Conservation (phyloP, 1,139 yeast species). For the Scheffersomyces titani region DNA sequence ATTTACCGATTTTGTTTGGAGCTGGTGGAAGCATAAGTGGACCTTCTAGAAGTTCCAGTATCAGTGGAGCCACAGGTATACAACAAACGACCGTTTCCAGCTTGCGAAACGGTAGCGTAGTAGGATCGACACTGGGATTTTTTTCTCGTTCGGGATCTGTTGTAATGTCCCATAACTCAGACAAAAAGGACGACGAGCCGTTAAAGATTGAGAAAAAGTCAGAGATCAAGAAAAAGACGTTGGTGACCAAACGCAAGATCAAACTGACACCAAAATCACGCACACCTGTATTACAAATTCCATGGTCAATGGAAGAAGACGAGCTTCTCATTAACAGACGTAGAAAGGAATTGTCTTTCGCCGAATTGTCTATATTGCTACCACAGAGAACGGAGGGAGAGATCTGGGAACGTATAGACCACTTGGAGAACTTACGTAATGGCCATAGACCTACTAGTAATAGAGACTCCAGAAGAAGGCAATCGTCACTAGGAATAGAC, state of each 20-base stretch:
- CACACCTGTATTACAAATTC: constrained; percentile 36
- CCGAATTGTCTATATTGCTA: constrained; percentile 71
- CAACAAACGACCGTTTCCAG: constrained; percentile 39
- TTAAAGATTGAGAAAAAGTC: constrained; percentile 17
- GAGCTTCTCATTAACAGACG: constrained; percentile 61
- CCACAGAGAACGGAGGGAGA: constrained; percentile 78
- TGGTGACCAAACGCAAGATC: neutral
- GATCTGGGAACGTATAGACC: constrained; percentile 62
- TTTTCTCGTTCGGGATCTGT: constrained; percentile 49
- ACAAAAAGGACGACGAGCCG: constrained; percentile 30
- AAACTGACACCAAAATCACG: constrained; percentile 8
- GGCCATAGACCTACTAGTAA: constrained; percentile 41
- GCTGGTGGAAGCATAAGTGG: constrained; percentile 43
- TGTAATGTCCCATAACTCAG: constrained; percentile 40
- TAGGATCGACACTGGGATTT: constrained; percentile 26
- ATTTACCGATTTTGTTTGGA: constrained; percentile 47
- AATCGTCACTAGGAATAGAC: constrained; percentile 44
- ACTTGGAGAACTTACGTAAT: constrained; percentile 49
- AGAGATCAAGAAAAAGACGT: constrained; percentile 4
- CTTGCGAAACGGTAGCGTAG: constrained; percentile 44
- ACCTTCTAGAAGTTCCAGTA: constrained; percentile 43
- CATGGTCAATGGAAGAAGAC: constrained; percentile 72
- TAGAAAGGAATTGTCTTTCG: constrained; percentile 62
- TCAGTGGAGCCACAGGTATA: constrained; percentile 36
- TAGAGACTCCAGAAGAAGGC: constrained; percentile 36